A percentile compares a stretch with the other conserved stretches of the same genome.
Evolutionary conservation across 345 rosid species (phyloP).

Genomic region (Eucalyptus regnans): DNA sequence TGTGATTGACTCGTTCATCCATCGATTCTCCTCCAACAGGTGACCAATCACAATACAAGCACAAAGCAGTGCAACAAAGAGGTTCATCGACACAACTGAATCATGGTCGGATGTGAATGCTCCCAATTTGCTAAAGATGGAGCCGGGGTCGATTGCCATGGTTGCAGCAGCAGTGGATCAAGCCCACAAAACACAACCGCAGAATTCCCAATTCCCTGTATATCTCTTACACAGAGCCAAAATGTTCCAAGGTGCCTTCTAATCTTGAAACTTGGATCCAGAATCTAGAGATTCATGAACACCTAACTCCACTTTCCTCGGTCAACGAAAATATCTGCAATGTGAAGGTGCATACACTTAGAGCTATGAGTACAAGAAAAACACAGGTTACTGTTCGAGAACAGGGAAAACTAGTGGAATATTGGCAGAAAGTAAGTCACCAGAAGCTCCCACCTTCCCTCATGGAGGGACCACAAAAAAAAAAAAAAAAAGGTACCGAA

Average conservation of each 20-base stretch:
- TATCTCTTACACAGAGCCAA: not conserved
- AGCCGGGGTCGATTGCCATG: not conserved
- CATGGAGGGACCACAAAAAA: not conserved
- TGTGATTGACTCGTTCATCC: conserved; percentile 96
- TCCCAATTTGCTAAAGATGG: conserved; percentile 1
- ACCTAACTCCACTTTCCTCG: not conserved
- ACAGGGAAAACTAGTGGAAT: not conserved
- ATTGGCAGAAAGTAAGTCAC: not conserved
- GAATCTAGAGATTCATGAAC: not conserved
- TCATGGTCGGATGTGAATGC: conserved; percentile 46
- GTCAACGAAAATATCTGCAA: not conserved
- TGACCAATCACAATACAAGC: conserved; percentile 84
- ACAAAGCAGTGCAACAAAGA: conserved; percentile 81
- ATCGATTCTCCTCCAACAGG: conserved; percentile 66
- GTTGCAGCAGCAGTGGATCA: not conserved
- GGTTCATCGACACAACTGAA: conserved; percentile 79
- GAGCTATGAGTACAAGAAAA: not conserved
- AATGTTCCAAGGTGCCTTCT: not conserved
- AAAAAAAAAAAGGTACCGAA: not conserved
- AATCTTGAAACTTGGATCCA: not conserved
- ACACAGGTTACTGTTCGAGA: not conserved
- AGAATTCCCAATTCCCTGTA: not conserved
- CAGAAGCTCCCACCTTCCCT: not conserved
- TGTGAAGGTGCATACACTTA: not conserved
- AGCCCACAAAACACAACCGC: not conserved